Base-by-base conservation (phyloP, 768 basidiomycete species). In the Termitomyces heimii region DNA sequence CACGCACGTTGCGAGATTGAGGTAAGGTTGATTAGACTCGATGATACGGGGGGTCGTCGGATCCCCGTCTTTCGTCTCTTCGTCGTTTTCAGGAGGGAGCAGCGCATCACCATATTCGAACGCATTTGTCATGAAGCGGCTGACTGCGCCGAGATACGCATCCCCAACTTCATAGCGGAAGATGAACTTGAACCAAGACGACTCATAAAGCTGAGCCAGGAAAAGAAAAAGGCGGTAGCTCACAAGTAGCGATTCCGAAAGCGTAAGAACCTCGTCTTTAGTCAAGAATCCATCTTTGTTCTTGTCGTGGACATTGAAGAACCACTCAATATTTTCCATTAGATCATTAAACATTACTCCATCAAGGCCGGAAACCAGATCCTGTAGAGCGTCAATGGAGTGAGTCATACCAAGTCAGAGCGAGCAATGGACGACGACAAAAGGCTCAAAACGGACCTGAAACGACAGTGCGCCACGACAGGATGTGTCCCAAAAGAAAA, bases 241-340 rank as follows among this genome's bases (percentile, higher is more conserved):
- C 47, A 95, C 95, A 70, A 99, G 75, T 54, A 99, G 80, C 4
- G 94, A 91, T 71, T 99, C 97, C 0, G 95, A 97, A 29, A 98
- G 74, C 14, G 94, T 96, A 63, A 99, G 71, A 20, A 98, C 92
- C 68, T 99, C 97, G 66, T 98, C 96, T 71, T 96, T 98, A 2
- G 94, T 95, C 60, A 99, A 73, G 69, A 78, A 94, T 1, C 96
- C 95, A 67, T 99, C 97, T 64, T 93, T 93, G 70, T 99, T 90
- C 72, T 95, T 95, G 73, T 95, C 94, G 60, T 96, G 92, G 49
- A 98, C 70, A 63, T 88, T 89, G 74, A 98, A 98, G 74, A 98
- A 96, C 96, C 96, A 99, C 69, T 97, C 92, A 65, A 98, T 96
- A 63, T 92, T 96, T 56, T 94, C 92, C 97, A 98, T 98, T 62